Evolutionary conservation across 2,329 filamentous ascomycete genomes (phyloP).

Genomic region (Blumeria graminis): DNA sequence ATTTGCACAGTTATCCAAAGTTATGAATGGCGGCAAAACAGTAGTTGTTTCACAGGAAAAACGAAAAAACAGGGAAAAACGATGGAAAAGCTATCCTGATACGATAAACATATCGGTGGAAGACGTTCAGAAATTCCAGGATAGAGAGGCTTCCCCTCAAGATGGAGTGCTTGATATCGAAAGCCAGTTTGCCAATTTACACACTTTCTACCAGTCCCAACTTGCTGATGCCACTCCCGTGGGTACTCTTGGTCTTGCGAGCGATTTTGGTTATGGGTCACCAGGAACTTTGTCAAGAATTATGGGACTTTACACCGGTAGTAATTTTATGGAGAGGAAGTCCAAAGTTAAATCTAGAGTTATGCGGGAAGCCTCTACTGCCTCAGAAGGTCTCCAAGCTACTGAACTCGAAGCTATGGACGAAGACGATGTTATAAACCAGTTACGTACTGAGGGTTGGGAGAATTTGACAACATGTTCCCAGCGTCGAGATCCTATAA

Average conservation of each 20-base stretch:
- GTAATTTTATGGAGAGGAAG: conserved; percentile 36
- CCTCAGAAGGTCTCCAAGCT: conserved; percentile 46
- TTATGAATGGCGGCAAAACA: conserved; percentile 35
- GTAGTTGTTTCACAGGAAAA: conserved; percentile 24
- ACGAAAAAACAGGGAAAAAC: conserved; percentile 10
- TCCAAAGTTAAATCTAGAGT: conserved; percentile 40
- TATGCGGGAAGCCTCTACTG: conserved; percentile 57
- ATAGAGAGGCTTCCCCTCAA: conserved; percentile 17
- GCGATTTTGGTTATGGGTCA: conserved; percentile 36
- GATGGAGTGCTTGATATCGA: conserved; percentile 29
- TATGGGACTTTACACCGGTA: conserved; percentile 66
- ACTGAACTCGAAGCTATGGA: conserved; percentile 26
- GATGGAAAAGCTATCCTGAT: conserved; percentile 8
- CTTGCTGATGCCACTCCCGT: conserved; percentile 34
- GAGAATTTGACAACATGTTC: conserved; percentile 30
- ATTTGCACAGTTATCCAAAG: conserved; percentile 49
- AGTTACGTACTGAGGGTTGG: conserved; percentile 35
- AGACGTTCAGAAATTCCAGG: conserved; percentile 7
- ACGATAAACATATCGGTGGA: conserved; percentile 8
- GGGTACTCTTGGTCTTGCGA: conserved; percentile 29
- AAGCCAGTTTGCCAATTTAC: conserved; percentile 49
- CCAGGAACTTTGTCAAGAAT: conserved; percentile 67
- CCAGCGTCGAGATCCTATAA: conserved; percentile 27
- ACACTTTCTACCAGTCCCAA: conserved; percentile 61
- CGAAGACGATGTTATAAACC: conserved; percentile 33